Evolutionary conservation across 257 asterid genomes (phyloP), one percentile per base, ranked within the genome.

Genomic region (Petrea volubilis): DNA sequence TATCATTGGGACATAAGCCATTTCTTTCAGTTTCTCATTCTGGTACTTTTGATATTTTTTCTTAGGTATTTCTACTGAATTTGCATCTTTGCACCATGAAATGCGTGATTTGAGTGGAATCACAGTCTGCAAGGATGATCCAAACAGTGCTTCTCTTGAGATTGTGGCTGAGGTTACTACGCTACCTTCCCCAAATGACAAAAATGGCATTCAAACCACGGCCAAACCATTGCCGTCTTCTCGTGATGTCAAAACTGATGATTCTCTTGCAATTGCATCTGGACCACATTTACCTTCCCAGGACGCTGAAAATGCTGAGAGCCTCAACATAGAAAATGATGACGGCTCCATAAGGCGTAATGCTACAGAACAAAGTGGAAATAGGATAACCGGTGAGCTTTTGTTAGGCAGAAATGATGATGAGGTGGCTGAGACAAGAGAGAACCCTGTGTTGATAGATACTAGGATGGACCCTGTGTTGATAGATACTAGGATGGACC

Each of bases 11-110:
- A 53, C 36, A 27, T 28, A 29, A 67, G 43, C 70, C 27, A 21
- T n/a, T n/a, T n/a, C n/a, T 62, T 58, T 64, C 6, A 50, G 67
- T n/a, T 47, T 53, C 56, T 60, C 49, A 28, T 14, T 60, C 57
- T 68, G 27, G 46, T 76, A 74, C 59, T 65, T 77, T 13, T 38
- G n/a, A 63, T 75, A 61, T 73, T 65, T 43, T 67, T 57, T 62
- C 67, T 64, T 72, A 94, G 99, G 92, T 46, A 65, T 85, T 78
- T 86, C 97, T 15, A 57, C 36, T 46, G 90, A 79, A 73, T 80
- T 94, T 85, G 70, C 78, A 55, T 80, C 91, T 76, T 77, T 91
- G 81, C 88, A 85, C 74, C 74, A 81, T 77, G 85, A 71, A 72
- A 68, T 66, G 59, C 68, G 72, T 78, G 92, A 94, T 86, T 77